Evolutionary conservation across 2,329 filamentous ascomycete genomes (phyloP), one percentile per base, ranked within the genome.

Genomic region (Penicillium fuscoglaucum): DNA sequence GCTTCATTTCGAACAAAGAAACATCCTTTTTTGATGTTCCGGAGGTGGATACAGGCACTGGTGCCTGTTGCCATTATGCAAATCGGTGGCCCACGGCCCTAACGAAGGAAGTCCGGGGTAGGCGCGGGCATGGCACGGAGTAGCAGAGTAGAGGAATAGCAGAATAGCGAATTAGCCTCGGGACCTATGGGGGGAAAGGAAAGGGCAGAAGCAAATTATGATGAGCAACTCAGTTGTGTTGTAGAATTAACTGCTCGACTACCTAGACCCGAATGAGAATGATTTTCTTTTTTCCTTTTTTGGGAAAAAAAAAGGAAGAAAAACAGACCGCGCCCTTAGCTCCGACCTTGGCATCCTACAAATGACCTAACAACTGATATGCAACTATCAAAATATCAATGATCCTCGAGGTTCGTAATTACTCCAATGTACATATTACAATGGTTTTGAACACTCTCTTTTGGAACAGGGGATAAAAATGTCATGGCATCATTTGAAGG

Each of bases 11-110:
- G 44, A 10, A n/a, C 10, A 4, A 26, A 19, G 21, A 21, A 2
- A 12, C 35, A 26, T 17, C 33, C 29, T 31, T 39, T 55, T 21
- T 50, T 57, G 17, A 61, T 26, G 35, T 41, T 44, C 26, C 57
- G 60, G 19, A 59, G 43, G 29, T 52, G 40, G 8, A 43, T 40
- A 28, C 41, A 58, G 45, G 58, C 51, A 37, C 48, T 56, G 19
- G 55, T 53, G 35, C 58, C 53, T 31, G 47, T 57, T n/a, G 47
- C 40, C 64, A 66, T 64, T n/a, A 29, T 60, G 55, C 24, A 37
- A 40, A 39, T 24, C 24, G 28, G 13, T 21, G 24, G 21, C 55
- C 41, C 40, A 45, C 55, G 26, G 2, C 19, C 19, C 39, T 43
- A 43, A 8, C 21, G 40, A 43, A 43, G 13, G 21, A 43, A 5